Conservation (phyloP, 1,139 yeast species). For the Geotrichum aggregatum region DNA sequence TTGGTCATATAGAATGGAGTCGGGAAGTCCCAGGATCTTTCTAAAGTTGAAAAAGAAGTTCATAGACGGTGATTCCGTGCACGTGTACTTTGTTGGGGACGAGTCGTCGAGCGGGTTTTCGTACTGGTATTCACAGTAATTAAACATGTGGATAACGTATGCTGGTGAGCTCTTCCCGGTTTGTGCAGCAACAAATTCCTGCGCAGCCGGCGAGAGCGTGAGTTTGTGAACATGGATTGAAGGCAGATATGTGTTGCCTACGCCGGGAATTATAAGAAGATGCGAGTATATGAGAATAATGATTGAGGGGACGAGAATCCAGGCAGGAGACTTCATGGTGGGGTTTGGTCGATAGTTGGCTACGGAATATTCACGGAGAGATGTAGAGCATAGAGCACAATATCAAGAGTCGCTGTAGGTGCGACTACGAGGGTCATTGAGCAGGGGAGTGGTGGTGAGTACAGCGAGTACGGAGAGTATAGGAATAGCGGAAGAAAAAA, state of each 20-base stretch:
- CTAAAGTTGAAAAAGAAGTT: slow-evolving; percentile 13
- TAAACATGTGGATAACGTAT: slow-evolving; percentile 13
- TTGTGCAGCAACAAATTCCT: slow-evolving; percentile 6
- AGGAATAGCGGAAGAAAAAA: no score
- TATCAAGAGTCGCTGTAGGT: no score
- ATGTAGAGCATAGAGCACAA: no score
- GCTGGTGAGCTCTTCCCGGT: slow-evolving; percentile 13
- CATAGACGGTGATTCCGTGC: slow-evolving; percentile 1
- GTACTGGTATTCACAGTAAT: slow-evolving; percentile 12
- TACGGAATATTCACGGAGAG: no score
- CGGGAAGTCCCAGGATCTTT: slow-evolving; percentile 14
- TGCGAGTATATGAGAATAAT: slow-evolving; percentile 14
- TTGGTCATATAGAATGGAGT: neutral
- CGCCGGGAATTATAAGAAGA: slow-evolving; percentile 15
- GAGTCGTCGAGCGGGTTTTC: neutral
- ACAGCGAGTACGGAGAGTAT: no score
- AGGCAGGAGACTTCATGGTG: slow-evolving; percentile 19
- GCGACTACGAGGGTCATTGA: no score
- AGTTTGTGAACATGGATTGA: slow-evolving; percentile 12
- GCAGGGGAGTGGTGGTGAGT: no score
- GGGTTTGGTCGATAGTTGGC: no score
- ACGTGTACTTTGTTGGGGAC: neutral
- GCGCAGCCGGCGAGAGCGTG: slow-evolving; percentile 9
- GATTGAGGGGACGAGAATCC: slow-evolving; percentile 17
- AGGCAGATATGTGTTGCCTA: slow-evolving; percentile 1